phyloP scores from a whole-genome alignment of 1,284 basidiomycete genomes.

The Polyporus tsugae region DNA sequence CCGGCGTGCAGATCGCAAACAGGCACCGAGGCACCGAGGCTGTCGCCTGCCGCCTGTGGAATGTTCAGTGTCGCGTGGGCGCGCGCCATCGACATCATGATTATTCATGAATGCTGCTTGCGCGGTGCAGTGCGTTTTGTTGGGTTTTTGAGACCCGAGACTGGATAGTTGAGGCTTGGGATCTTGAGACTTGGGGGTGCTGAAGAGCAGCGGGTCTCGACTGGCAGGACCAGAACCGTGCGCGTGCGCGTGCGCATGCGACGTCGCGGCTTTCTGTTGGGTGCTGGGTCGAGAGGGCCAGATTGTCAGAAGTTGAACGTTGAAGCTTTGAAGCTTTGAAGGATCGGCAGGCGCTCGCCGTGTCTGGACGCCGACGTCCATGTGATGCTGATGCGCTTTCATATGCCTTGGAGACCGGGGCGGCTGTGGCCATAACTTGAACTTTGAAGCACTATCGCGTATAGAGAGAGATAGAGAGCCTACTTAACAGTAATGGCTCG shows the following conservation, averaged over 20 bases:
- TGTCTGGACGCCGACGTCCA: not conserved
- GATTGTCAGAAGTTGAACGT: not conserved
- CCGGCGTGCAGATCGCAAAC: not conserved
- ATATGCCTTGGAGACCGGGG: not conserved
- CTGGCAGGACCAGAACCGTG: not conserved
- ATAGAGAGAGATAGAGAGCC: no score
- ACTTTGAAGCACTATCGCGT: no score
- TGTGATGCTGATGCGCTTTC: slow-evolving; percentile 1
- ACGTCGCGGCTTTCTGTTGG: not conserved
- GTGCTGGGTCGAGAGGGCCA: not conserved
- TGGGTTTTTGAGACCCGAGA: not conserved
- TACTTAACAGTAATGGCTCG: no score
- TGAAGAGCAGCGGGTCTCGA: not conserved
- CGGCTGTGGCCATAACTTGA: not conserved
- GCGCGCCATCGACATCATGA: not conserved
- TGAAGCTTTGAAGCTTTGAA: no score
- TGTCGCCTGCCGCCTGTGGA: not conserved
- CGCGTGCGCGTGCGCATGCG: not conserved
- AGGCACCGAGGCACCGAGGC: not conserved
- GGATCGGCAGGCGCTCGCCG: not conserved
- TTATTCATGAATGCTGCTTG: not conserved
- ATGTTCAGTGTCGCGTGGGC: not conserved
- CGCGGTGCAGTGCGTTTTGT: not conserved
- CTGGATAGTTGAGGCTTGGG: not conserved
- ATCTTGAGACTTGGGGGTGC: not conserved